Base-by-base conservation (phyloP, 1,139 yeast species). In the Maudiozyma humilis region DNA sequence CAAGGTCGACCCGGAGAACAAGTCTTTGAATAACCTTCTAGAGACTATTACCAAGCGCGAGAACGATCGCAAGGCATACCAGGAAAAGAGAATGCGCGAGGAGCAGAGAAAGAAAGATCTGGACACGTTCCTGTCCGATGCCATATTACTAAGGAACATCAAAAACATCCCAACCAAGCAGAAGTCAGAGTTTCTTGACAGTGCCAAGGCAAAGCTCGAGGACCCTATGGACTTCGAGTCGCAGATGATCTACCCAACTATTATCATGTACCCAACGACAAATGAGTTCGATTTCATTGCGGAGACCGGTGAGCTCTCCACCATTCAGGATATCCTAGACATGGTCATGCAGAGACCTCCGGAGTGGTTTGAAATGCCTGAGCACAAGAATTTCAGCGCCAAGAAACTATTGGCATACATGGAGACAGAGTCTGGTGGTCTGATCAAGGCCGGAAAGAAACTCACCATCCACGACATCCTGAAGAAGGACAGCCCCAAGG, bases 251-350 rank as follows among this genome's bases (percentile, higher is more conserved):
- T 74, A 87, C 53, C 96, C 97, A 0, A 83, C 91, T 0, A 70
- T 84, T 68, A 70, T 88, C 14, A 64, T 89, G 47, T 91, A 88
- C 55, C 97, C 97, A 13, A 75, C 91, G 3, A 79, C 78, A 7
- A 84, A 83, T 59, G 94, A 86, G 59, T 85, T 89, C 52, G 96
- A 89, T 62, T 80, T 80, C 53, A 69, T 89, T 32, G 85, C 81
- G 5, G 81, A 80, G 48, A 75, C 84, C 13, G 76, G 91, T 47
- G 94, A 85, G 57, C 65, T 82, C 40, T 67, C 79, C 2, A 75
- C 91, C 0, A 78, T 86, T 1, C 54, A 63, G 17, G 88, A 82
- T 38, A 56, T 82, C 15, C 64, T 82, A 54, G 75, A 67, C 54
- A 60, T 73, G 54, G 76, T 75, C 34, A 72, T 76, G 66, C 70